phyloP scores from a whole-genome alignment of 2,329 filamentous ascomycete genomes.

The Colletotrichum eremochloae region DNA sequence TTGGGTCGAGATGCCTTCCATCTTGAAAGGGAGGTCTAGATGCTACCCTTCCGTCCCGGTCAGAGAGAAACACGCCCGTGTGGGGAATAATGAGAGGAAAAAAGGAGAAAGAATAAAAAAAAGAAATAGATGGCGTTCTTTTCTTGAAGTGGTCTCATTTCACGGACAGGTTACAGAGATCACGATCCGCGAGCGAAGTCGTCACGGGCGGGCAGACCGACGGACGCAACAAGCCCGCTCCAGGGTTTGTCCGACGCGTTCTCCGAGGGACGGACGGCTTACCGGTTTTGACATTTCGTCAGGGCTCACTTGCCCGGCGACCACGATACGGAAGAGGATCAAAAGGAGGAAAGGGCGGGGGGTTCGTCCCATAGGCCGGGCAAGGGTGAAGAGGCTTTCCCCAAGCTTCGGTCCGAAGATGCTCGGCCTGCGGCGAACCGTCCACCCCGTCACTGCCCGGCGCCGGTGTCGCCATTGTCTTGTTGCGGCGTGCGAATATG shows the following conservation, averaged over 20 bases:
- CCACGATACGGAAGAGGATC: background rate
- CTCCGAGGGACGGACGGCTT: background rate
- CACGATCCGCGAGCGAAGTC: background rate
- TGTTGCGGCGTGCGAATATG: background rate
- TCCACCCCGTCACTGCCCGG: background rate
- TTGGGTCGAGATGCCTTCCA: background rate
- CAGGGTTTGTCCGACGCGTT: background rate
- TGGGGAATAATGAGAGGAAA: too few relatives aligned
- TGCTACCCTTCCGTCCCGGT: background rate
- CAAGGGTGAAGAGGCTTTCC: slow-evolving; percentile 5
- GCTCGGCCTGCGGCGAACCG: background rate
- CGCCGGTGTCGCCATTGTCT: background rate
- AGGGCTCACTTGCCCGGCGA: background rate
- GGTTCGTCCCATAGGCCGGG: background rate
- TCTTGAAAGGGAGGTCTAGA: background rate
- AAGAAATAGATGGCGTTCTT: background rate
- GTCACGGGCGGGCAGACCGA: background rate
- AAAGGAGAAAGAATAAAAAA: too few relatives aligned
- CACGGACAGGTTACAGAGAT: background rate
- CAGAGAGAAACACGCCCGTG: background rate
- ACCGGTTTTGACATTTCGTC: background rate
- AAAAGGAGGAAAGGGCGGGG: background rate
- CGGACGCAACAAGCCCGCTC: background rate
- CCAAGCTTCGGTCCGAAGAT: background rate
- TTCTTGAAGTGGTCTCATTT: background rate